Percentiles rank a stretch among this genome's conserved stretches.
These are phyloP conservation scores for Epichloe coenophiala DNA, from an alignment of 2,329 filamentous ascomycete genomes.

Conservation along the genomic window DNA sequence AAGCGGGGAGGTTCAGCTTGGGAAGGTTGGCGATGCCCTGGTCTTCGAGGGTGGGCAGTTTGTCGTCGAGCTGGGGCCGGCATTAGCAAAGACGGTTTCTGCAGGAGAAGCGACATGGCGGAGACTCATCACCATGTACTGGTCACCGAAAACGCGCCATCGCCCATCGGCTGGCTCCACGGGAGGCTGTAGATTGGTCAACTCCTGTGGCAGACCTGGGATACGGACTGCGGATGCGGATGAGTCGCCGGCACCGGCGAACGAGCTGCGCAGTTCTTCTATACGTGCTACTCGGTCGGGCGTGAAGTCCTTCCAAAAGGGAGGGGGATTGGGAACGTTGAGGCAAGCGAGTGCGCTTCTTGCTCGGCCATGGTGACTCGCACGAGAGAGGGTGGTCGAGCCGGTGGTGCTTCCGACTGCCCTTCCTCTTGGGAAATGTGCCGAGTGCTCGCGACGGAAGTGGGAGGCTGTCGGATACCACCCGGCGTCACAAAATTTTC, in stretches of 20 bases:
- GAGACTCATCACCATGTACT: slow-evolving; percentile 39
- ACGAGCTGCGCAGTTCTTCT: slow-evolving; percentile 27
- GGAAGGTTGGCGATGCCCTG: slow-evolving; percentile 56
- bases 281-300: slow-evolving; percentile 52
- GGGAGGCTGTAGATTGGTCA: slow-evolving; percentile 71
- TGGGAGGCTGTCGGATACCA: no score
- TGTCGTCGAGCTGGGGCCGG: slow-evolving; percentile 36
- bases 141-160: slow-evolving; percentile 62
- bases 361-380: slow-evolving; percentile 42
- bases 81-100: not conserved
- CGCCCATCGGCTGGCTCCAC: slow-evolving; percentile 54
- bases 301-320: slow-evolving; percentile 84
- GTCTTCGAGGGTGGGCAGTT: slow-evolving; percentile 53
- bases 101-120: not conserved
- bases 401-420: no score
- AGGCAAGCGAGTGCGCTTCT: slow-evolving; percentile 35
- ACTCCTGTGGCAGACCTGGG: slow-evolving; percentile 49
- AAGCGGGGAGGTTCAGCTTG: slow-evolving; percentile 24
- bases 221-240: slow-evolving; percentile 19
- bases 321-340: slow-evolving; percentile 72
- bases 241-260: slow-evolving; percentile 16
- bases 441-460: no score
- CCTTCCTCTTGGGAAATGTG: no score
- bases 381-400: not conserved
- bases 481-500: no score